These are phyloP conservation scores for Abortiporus biennis DNA, from an alignment of 1,284 basidiomycete species.

Conservation along the genomic window DNA sequence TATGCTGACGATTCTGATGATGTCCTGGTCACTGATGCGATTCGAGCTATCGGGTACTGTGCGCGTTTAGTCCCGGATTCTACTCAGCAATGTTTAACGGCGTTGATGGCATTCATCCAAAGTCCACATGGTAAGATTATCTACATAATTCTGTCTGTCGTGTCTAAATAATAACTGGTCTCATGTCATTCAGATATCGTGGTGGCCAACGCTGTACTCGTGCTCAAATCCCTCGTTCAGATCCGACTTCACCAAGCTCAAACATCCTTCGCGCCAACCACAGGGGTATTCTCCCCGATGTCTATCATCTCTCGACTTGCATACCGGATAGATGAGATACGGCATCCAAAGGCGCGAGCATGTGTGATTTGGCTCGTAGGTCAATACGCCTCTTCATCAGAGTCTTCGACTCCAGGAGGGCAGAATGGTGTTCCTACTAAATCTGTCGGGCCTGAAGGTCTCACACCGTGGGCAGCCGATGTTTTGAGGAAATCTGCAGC, in stretches of 20 bases:
- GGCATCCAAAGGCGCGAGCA: slow-evolving; percentile 72
- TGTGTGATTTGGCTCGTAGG: slow-evolving; percentile 90
- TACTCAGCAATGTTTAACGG: slow-evolving; percentile 63
- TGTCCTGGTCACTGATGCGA: slow-evolving; percentile 61
- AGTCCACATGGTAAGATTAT: slow-evolving; percentile 64
- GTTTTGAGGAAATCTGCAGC: slow-evolving; percentile 74
- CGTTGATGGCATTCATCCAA: slow-evolving; percentile 75
- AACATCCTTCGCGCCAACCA: slow-evolving; percentile 19
- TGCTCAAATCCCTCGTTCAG: slow-evolving; percentile 81
- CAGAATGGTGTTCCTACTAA: slow-evolving; percentile 12
- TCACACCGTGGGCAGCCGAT: slow-evolving; percentile 78
- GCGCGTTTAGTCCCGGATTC: slow-evolving; percentile 64
- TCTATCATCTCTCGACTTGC: slow-evolving; percentile 74
- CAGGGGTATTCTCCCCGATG: slow-evolving; percentile 44
- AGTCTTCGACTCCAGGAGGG: slow-evolving; percentile 5
- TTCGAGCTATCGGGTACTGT: slow-evolving; percentile 74
- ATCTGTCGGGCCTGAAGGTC: slow-evolving; percentile 31
- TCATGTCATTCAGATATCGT: slow-evolving; percentile 45
- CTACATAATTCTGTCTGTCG: slow-evolving; percentile 1
- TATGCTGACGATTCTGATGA: slow-evolving; percentile 74
- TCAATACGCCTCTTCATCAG: slow-evolving; percentile 58
- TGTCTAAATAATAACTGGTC: background rate
- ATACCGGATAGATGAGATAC: slow-evolving; percentile 70
- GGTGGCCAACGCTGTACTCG: slow-evolving; percentile 75
- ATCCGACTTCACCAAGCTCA: slow-evolving; percentile 41